Conservation (phyloP, 1,284 basidiomycete species). For the Ganoderma sp. region DNA sequence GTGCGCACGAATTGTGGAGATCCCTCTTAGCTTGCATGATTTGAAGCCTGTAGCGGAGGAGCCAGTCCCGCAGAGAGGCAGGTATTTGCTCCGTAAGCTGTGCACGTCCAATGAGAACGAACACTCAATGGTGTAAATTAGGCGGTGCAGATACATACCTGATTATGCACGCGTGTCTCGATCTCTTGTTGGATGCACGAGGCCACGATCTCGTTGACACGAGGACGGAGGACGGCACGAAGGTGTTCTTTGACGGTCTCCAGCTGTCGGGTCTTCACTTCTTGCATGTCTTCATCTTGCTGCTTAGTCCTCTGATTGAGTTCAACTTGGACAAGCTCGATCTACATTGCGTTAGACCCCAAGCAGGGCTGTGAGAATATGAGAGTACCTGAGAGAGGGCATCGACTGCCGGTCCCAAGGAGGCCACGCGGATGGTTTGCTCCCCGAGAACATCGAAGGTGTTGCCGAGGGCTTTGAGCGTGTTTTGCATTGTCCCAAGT, state of each 20-base stretch:
- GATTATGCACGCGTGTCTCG: slow-evolving; percentile 41
- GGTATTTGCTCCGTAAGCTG: slow-evolving; percentile 54
- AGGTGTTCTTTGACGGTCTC: slow-evolving; percentile 48
- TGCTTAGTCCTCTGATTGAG: slow-evolving; percentile 46
- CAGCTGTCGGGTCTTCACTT: slow-evolving; percentile 44
- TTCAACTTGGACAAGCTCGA: slow-evolving; percentile 45
- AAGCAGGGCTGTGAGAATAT: not conserved
- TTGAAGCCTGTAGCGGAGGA: slow-evolving; percentile 41
- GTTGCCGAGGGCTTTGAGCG: slow-evolving; percentile 45
- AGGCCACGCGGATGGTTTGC: slow-evolving; percentile 51
- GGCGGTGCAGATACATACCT: slow-evolving; percentile 30
- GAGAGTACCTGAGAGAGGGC: slow-evolving; percentile 48
- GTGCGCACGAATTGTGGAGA: slow-evolving; percentile 55
- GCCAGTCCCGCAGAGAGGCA: slow-evolving; percentile 48
- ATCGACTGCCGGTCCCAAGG: slow-evolving; percentile 51
- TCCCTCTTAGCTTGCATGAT: slow-evolving; percentile 47
- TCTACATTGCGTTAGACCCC: slow-evolving; percentile 34
- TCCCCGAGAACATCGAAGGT: slow-evolving; percentile 53
- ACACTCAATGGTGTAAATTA: not conserved
- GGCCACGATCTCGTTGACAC: slow-evolving; percentile 44
- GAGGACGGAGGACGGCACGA: slow-evolving; percentile 41
- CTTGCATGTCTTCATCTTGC: slow-evolving; percentile 47
- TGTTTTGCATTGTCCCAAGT: slow-evolving; percentile 50
- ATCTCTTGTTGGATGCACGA: slow-evolving; percentile 47
- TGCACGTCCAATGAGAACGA: not conserved